phyloP scores from a whole-genome alignment of 2,329 filamentous ascomycete genomes.

The Colletotrichum theobromicola region DNA sequence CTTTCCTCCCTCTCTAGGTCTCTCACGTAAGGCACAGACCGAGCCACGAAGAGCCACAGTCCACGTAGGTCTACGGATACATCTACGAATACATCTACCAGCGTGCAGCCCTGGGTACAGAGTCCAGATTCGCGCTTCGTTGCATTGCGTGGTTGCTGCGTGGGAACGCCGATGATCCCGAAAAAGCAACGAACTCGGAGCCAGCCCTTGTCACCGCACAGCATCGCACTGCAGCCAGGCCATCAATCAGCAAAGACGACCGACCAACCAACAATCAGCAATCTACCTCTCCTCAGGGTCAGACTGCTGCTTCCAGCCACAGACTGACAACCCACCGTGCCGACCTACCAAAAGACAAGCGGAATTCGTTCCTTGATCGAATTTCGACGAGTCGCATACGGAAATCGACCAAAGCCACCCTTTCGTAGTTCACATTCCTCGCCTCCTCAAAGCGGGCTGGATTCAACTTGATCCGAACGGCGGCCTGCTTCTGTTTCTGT shows the following conservation, averaged over 20 bases:
- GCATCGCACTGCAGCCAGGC: no score
- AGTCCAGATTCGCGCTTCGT: neutral
- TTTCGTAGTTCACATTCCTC: neutral
- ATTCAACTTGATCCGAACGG: neutral
- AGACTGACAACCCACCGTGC: no score
- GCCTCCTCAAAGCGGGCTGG: neutral
- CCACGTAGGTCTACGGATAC: neutral
- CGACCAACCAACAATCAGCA: neutral
- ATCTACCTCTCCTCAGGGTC: neutral
- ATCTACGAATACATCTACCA: no score
- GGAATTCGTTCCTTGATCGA: neutral
- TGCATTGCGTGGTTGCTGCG: neutral
- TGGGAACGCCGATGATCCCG: slow-evolving; percentile 4
- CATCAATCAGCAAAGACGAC: neutral
- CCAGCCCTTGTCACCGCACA: neutral
- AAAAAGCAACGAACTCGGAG: slow-evolving; percentile 15
- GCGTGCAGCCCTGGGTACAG: neutral
- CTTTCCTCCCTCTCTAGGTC: no score
- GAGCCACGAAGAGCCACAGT: no score
- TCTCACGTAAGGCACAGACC: no score
- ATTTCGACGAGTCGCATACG: neutral
- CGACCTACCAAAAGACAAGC: neutral
- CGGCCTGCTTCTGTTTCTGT: neutral
- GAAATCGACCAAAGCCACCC: neutral
- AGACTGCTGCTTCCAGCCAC: neutral